Evolutionary conservation across 2,329 filamentous ascomycete species (phyloP).

Genomic region (Pseudogymnoascus sp.): DNA sequence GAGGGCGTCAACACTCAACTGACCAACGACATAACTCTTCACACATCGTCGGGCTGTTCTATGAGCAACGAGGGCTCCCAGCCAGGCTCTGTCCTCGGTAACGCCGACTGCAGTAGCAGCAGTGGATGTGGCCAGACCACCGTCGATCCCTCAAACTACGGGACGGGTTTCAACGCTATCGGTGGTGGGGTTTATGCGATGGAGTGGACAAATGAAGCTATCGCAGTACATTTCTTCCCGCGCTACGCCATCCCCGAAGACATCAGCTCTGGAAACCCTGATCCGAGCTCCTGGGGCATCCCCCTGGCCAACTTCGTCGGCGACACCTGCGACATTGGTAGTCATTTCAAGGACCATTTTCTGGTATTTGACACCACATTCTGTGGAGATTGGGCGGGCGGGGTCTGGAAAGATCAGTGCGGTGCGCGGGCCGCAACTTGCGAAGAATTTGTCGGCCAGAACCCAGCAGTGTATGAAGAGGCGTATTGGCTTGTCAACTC

Average conservation of each 20-base stretch:
- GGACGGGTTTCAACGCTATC: conserved; percentile 59
- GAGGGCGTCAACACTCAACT: conserved; percentile 62
- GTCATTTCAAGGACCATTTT: conserved; percentile 61
- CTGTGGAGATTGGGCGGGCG: conserved; percentile 80
- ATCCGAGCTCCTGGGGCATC: conserved; percentile 59
- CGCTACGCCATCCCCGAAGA: conserved; percentile 55
- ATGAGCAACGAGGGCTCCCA: conserved; percentile 43
- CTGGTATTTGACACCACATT: conserved; percentile 78
- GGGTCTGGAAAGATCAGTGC: conserved; percentile 58
- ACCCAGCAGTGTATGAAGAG: conserved; percentile 60
- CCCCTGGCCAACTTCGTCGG: conserved; percentile 62
- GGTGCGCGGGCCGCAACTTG: conserved; percentile 54
- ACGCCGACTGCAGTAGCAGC: conserved; percentile 48
- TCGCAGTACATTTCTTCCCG: conserved; percentile 77
- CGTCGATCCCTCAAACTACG: conserved; percentile 47
- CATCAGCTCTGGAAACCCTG: conserved; percentile 48
- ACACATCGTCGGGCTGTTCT: conserved; percentile 53
- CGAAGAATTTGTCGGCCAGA: conserved; percentile 59
- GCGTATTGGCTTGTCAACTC: conserved; percentile 72
- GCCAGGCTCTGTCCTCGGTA: conserved; percentile 37
- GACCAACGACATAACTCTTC: conserved; percentile 56
- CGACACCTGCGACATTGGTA: conserved; percentile 60
- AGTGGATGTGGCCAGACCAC: conserved; percentile 52
- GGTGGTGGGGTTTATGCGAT: conserved; percentile 65
- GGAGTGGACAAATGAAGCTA: conserved; percentile 64